Conservation (phyloP, 1,284 basidiomycete genomes). For the Xanthoconium separans region DNA sequence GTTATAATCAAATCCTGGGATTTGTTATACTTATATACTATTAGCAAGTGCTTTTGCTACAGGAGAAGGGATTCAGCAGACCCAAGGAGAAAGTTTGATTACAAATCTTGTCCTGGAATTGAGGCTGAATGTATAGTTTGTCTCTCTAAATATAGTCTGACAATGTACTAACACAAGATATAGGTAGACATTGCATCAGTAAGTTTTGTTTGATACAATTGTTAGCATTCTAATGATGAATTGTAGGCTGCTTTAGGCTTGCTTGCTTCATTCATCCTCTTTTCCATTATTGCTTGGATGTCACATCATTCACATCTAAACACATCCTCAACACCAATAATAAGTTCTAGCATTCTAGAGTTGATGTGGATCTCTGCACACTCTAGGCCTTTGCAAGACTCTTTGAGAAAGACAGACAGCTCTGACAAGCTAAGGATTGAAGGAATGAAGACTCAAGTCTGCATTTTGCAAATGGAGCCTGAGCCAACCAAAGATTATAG, state of each 20-base stretch:
- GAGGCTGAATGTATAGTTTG: constrained; percentile 14
- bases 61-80: constrained; percentile 1
- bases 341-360: neutral
- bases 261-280: neutral
- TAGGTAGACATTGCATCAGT: constrained; percentile 6
- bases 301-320: neutral
- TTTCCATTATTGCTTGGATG: neutral
- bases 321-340: neutral
- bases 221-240: neutral
- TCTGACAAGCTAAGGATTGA: neutral
- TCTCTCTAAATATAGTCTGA: neutral
- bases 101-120: neutral
- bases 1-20: neutral
- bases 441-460: neutral
- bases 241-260: constrained; percentile 5
- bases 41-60: neutral
- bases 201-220: neutral
- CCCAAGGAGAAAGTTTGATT: neutral
- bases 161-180: neutral
- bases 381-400: neutral
- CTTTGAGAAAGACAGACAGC: neutral
- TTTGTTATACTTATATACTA: neutral
- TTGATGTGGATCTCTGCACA: neutral
- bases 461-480: neutral
- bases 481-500: neutral